Conservation (phyloP, 176 grass and related monocot genomes). For the Oryza coarctata region DNA sequence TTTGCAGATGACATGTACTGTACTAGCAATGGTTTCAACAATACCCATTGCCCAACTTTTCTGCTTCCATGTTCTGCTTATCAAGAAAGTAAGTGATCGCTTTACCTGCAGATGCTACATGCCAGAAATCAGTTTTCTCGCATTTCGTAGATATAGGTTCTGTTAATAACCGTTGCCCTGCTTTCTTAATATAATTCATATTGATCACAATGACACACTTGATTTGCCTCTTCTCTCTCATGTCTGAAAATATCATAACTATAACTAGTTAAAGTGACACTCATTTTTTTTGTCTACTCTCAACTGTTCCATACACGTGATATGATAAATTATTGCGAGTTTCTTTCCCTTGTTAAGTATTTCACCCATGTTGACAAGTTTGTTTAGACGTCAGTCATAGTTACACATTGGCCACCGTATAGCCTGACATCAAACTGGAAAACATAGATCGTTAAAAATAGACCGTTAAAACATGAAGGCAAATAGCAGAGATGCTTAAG, state of each 20-base stretch:
- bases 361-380: background rate
- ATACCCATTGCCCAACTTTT: constrained; percentile 74
- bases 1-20: constrained; percentile 61
- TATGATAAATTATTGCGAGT: background rate
- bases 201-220: background rate
- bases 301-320: background rate
- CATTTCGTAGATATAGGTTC: background rate
- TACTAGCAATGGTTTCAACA: constrained; percentile 66
- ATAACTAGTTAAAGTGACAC: background rate
- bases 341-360: background rate
- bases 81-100: constrained; percentile 56
- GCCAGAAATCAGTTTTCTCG: background rate
- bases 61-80: constrained; percentile 79
- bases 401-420: background rate
- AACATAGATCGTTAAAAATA: background rate
- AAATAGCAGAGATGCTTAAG: background rate
- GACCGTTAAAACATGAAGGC: background rate
- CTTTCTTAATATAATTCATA: background rate
- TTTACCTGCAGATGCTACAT: background rate
- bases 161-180: background rate
- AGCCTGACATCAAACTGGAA: background rate
- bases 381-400: background rate
- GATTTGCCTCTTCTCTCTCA: background rate
- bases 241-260: background rate
- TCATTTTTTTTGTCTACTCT: background rate